A percentile compares a stretch with the other conserved stretches of the same genome.
Evolutionary conservation across 345 rosid genomes (phyloP).

Genomic region (Eucalyptus cloeziana): DNA sequence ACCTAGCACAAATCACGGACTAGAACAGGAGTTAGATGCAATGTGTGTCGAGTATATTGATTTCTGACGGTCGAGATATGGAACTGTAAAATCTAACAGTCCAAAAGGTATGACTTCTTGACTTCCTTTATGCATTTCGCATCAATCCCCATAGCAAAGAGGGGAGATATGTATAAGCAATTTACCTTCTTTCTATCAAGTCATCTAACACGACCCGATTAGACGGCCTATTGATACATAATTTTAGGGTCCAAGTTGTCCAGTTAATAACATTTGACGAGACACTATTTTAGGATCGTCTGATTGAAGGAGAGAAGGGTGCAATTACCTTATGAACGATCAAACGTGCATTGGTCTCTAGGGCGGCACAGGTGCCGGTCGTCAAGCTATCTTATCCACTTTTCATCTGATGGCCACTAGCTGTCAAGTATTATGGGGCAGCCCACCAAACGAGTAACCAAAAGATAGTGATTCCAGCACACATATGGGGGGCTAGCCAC

Average conservation of each 20-base stretch:
- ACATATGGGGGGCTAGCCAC: neutral
- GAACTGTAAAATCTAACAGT: neutral
- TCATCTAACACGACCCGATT: neutral
- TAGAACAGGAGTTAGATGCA: neutral
- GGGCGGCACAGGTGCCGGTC: neutral
- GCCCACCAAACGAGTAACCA: neutral
- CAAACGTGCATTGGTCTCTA: neutral
- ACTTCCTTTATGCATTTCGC: neutral
- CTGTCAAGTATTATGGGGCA: neutral
- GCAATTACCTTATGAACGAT: neutral
- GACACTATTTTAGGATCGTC: neutral
- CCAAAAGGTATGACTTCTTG: neutral
- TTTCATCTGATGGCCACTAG: neutral
- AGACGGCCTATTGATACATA: neutral
- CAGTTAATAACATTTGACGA: neutral
- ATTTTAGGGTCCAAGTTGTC: neutral
- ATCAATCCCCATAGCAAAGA: neutral
- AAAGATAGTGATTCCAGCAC: neutral
- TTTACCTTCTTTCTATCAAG: neutral
- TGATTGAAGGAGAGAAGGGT: neutral
- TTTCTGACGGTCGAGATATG: neutral
- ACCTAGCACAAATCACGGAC: neutral
- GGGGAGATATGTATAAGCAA: neutral
- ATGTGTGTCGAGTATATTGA: neutral
- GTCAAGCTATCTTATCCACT: neutral